phyloP scores from a whole-genome alignment of 2,329 filamentous ascomycete species.

The Canariomyces notabilis region DNA sequence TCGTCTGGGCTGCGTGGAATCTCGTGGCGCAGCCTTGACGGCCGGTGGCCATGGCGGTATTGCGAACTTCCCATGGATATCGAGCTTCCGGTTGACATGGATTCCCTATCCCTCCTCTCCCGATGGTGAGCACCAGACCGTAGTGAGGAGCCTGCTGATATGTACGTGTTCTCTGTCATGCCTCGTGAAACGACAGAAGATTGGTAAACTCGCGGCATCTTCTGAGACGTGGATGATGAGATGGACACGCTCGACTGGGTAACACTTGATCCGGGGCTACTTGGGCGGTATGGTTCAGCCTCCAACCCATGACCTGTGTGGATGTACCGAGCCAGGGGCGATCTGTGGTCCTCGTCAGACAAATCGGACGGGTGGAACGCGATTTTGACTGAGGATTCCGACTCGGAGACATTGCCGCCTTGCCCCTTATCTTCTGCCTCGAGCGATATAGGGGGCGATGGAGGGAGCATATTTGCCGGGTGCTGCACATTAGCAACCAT shows the following conservation, averaged over 20 bases:
- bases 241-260: conserved; percentile 54
- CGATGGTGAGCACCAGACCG: conserved; percentile 32
- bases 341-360: conserved; percentile 71
- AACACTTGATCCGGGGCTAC: conserved; percentile 61
- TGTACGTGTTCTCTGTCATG: conserved; percentile 61
- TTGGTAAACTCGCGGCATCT: conserved; percentile 39
- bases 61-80: conserved; percentile 46
- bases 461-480: conserved; percentile 69
- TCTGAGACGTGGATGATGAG: conserved; percentile 52
- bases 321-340: conserved; percentile 70
- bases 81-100: conserved; percentile 51
- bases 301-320: conserved; percentile 58
- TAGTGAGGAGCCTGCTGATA: conserved; percentile 60
- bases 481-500: conserved; percentile 88
- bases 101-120: conserved; percentile 40
- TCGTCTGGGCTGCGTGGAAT: conserved; percentile 74
- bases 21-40: conserved; percentile 75
- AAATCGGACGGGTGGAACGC: conserved; percentile 51
- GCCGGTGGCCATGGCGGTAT: conserved; percentile 39
- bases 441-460: conserved; percentile 76
- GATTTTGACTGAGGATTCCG: conserved; percentile 49
- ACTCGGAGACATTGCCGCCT: conserved; percentile 49
- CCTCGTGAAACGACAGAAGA: conserved; percentile 49
- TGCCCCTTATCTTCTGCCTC: conserved; percentile 60
- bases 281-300: conserved; percentile 56